Base-by-base conservation (phyloP, 441 rosid species). In the Pelargonium australe region DNA sequence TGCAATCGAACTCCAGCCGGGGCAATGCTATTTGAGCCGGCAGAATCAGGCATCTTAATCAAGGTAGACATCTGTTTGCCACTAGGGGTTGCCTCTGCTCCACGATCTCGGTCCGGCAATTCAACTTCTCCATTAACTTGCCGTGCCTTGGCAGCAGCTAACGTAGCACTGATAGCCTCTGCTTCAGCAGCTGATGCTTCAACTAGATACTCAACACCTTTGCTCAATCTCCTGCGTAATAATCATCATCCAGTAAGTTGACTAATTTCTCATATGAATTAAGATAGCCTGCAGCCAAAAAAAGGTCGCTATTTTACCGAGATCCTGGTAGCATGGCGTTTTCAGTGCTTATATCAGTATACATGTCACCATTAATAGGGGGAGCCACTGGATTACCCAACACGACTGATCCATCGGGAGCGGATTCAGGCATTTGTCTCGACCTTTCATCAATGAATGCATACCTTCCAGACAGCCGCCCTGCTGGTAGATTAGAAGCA, bases 141-240 rank as follows among this genome's bases (percentile, higher is more conserved):
- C 5, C 97, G 89, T 67, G 99, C 99, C 84, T 95, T 95, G 4
- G 94, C 97, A 76, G 99, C 99, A 77, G 96, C 96, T 78, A 92
- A 79, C 17, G 99, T 86, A 64, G 98, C 98, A 83, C 86, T 85
- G 68, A 95, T 95, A 73, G 99, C 99, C 80, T 92, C 97, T 63
- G 99, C 99, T 85, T 95, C 99, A 16, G 91, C 99, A 43, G 99
- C 99, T 45, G 99, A 87, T 76, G 98, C 97, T 81, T 95, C 92
- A 74, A 95, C 99, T 76, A 95, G 86, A 82, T 88, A 92, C 76
- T 95, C 98, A 58, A 95, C 99, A 43, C 96, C 97, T 82, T 90
- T 92, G 82, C 76, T 88, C 68, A 79, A 78, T 82, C 98, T 89
- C 87, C 99, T 95, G 85, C 51, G 73, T n/a, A 69, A 11, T 58